Percentiles rank a stretch among this genome's conserved stretches.
phyloP scores from a whole-genome alignment of 768 basidiomycete genomes.

The Chlorophyllum brunneum region DNA sequence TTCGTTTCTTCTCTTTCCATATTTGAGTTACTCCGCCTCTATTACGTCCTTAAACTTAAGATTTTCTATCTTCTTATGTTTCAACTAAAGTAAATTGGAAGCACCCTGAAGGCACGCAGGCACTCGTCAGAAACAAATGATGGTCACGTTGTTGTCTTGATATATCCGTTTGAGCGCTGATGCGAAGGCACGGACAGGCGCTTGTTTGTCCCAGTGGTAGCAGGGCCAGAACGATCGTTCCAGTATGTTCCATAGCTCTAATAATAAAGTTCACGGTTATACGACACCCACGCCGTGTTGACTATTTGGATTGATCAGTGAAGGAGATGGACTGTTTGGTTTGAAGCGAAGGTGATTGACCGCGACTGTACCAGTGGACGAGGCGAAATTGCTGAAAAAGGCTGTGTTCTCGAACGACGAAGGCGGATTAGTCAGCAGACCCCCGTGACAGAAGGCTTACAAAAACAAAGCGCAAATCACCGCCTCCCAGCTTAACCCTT shows the following conservation, averaged over 20 bases:
- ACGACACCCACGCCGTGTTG: no score
- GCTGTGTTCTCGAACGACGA: background rate
- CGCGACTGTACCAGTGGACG: no score
- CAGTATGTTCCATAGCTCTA: background rate
- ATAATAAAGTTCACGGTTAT: no score
- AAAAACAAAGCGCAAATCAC: slow-evolving; percentile 45
- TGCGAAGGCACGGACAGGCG: background rate
- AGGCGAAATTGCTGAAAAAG: background rate
- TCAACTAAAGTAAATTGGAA: no score
- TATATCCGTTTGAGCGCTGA: background rate
- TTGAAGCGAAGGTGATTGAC: no score
- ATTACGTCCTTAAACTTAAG: no score
- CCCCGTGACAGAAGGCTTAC: slow-evolving; percentile 32
- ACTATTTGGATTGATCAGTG: no score
- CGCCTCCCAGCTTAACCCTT: slow-evolving; percentile 41
- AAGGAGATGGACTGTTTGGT: no score
- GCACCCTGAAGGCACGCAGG: no score
- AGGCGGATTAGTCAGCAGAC: slow-evolving; percentile 31
- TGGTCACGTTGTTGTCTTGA: slow-evolving; percentile 1
- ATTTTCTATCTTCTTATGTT: no score
- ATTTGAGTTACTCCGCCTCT: no score
- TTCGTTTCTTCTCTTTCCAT: no score
- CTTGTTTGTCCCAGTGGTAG: background rate
- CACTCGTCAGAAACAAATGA: background rate
- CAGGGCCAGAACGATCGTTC: background rate